Evolutionary conservation across 1,139 yeast genomes (phyloP).

Genomic region (Ogataea hybrid): DNA sequence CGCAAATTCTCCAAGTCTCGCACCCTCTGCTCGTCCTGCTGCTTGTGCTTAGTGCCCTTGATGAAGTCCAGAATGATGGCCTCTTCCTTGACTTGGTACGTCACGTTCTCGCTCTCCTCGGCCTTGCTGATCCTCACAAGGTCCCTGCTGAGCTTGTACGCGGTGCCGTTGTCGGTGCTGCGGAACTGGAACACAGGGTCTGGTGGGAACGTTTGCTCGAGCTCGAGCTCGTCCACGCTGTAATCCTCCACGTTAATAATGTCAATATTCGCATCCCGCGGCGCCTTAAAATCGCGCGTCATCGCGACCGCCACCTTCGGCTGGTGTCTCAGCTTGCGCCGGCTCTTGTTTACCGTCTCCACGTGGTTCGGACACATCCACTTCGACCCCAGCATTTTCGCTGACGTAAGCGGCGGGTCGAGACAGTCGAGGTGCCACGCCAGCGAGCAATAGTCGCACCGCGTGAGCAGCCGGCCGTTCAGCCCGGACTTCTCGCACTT

Average conservation of each 20-base stretch:
- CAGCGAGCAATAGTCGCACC: slow-evolving; percentile 85
- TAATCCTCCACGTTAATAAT: slow-evolving; percentile 37
- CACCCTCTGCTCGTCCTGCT: slow-evolving; percentile 26
- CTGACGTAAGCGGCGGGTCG: slow-evolving; percentile 67
- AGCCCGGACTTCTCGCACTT: slow-evolving; percentile 73
- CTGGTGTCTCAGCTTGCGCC: slow-evolving; percentile 55
- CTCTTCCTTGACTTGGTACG: slow-evolving; percentile 68
- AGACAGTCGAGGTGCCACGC: slow-evolving; percentile 93
- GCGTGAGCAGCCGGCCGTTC: slow-evolving; percentile 51
- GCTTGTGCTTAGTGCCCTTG: slow-evolving; percentile 42
- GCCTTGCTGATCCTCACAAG: slow-evolving; percentile 41
- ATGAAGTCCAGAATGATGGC: slow-evolving; percentile 77
- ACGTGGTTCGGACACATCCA: slow-evolving; percentile 96
- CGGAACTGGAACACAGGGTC: slow-evolving; percentile 46
- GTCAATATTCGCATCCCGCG: slow-evolving; percentile 69
- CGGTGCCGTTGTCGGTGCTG: slow-evolving; percentile 43
- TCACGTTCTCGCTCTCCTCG: slow-evolving; percentile 39
- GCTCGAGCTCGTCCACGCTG: slow-evolving; percentile 18
- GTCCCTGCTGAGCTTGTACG: slow-evolving; percentile 30
- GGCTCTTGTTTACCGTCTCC: slow-evolving; percentile 46
- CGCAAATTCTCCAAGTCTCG: slow-evolving; percentile 30
- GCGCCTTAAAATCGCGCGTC: slow-evolving; percentile 49
- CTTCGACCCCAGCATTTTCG: slow-evolving; percentile 75
- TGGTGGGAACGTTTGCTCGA: slow-evolving; percentile 33
- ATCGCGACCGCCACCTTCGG: slow-evolving; percentile 53